Conservation (phyloP, 2,329 filamentous ascomycete species). For the Conoideocrella luteorostrata region DNA sequence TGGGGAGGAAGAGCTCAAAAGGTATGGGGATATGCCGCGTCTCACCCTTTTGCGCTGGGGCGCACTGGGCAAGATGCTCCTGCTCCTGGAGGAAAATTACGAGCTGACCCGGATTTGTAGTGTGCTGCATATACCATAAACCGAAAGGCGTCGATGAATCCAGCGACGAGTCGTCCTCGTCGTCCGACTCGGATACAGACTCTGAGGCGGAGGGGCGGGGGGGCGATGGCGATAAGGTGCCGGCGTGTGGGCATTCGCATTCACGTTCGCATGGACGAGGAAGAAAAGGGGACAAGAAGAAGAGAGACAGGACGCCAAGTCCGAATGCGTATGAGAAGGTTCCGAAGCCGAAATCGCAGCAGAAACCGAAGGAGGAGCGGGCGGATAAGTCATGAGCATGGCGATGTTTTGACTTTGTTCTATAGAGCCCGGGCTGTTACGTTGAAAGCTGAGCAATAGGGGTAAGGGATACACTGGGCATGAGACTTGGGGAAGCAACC, state of each 20-base stretch:
- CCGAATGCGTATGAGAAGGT: conserved; percentile 80
- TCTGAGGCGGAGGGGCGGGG: conserved; percentile 34
- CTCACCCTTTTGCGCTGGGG: too few species aligned
- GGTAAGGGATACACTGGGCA: too few species aligned
- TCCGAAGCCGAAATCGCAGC: conserved; percentile 40
- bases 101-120: too few species aligned
- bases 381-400: too few species aligned
- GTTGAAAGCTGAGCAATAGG: too few species aligned
- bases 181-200: conserved; percentile 48
- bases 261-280: conserved; percentile 18
- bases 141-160: conserved; percentile 77
- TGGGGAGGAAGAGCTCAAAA: conserved; percentile 93
- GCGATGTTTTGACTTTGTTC: too few species aligned
- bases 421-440: too few species aligned
- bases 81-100: too few species aligned
- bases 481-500: too few species aligned
- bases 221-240: conserved; percentile 21
- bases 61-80: too few species aligned
- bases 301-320: conserved; percentile 49
- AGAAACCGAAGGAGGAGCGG: conserved; percentile 27
- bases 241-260: conserved; percentile 30
- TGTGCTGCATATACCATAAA: conserved; percentile 98
- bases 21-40: too few species aligned
- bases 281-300: conserved; percentile 21
- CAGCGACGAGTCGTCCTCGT: conserved; percentile 58